Percentiles rank a stretch among this genome's conserved stretches.
Conservation (phyloP, 768 basidiomycete genomes). For the Suillus cothurnatus region DNA sequence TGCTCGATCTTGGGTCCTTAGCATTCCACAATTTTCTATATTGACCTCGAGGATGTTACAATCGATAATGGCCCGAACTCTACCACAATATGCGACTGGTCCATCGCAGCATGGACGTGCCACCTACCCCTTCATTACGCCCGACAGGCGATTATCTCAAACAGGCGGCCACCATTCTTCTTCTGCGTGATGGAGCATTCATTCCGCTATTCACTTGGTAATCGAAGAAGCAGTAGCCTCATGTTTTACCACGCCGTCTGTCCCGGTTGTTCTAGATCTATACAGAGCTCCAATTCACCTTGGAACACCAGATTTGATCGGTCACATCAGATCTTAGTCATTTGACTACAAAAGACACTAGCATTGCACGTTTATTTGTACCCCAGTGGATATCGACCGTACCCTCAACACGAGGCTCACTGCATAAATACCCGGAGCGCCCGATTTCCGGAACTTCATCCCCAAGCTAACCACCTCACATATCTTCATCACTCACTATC, state of each 20-base stretch:
- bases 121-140: slow-evolving; percentile 2
- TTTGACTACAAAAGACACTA: slow-evolving; percentile 1
- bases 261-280: slow-evolving; percentile 4
- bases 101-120: slow-evolving; percentile 20
- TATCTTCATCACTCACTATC: background rate
- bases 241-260: background rate
- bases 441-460: background rate
- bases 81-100: slow-evolving; percentile 15
- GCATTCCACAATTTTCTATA: slow-evolving; percentile 17
- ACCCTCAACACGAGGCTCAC: slow-evolving; percentile 3
- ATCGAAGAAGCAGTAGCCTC: background rate
- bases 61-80: slow-evolving; percentile 13
- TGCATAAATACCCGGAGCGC: slow-evolving; percentile 2
- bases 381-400: background rate
- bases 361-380: background rate
- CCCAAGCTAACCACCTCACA: background rate
- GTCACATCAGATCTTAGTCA: background rate
- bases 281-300: background rate
- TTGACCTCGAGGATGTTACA: slow-evolving; percentile 7
- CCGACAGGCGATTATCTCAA: slow-evolving; percentile 7
- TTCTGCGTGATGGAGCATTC: background rate
- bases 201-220: background rate
- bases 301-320: slow-evolving; percentile 5
- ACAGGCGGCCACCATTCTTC: slow-evolving; percentile 3
- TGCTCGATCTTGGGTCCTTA: slow-evolving; percentile 13